Evolutionary conservation across 208 protist genomes (phyloP), one percentile per base, ranked within the genome.

Genomic region (Crithidia sp.): DNA sequence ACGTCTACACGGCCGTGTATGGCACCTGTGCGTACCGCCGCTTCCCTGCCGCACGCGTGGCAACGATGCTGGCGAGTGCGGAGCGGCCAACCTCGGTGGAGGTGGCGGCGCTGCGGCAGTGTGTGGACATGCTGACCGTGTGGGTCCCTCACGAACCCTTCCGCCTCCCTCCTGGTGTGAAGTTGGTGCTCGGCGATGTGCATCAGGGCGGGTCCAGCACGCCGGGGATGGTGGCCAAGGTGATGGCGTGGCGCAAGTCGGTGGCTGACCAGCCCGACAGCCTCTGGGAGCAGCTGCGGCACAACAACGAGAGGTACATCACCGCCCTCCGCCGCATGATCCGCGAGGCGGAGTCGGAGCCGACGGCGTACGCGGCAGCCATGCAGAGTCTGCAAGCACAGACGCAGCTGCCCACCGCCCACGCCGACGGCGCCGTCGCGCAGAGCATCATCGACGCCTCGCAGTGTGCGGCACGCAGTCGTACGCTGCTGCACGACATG

Each of bases 1-100:
- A 99, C 78, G 96, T 99, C 16, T 98, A 89, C 76, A 95, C 96
- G 8, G 97, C 97, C 41, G 88, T 97, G 2, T 98, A 94, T 77
- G 98, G 98, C 63, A 94, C 91, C 50, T 95, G 95, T 71, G 85
- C 81, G 8, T 99, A 99, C 87, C 87, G 84, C 40, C 88, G 97
- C 47, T 98, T 97, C 79, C 82, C 88, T 19, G 79, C 89, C 10
- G 54, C 60, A 9, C 74, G 74, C 52, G 76, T 96, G 40, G 85
- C 95, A 55, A 71, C 71, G 56, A 71, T 95, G 61, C 76, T 95
- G 81, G 43, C 54, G 44, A 67, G 67, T 44, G 81, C 55, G 16
- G 79, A 78, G 50, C 60, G 74, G 67, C 79, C 89, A 28, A 71
- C 60, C 7, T 71, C 68, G 45, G 82, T 94, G 12, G 53, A 66